Evolutionary conservation across 225 moss, liverwort and hornwort genomes (phyloP).

Genomic region (Neckera pumila): DNA sequence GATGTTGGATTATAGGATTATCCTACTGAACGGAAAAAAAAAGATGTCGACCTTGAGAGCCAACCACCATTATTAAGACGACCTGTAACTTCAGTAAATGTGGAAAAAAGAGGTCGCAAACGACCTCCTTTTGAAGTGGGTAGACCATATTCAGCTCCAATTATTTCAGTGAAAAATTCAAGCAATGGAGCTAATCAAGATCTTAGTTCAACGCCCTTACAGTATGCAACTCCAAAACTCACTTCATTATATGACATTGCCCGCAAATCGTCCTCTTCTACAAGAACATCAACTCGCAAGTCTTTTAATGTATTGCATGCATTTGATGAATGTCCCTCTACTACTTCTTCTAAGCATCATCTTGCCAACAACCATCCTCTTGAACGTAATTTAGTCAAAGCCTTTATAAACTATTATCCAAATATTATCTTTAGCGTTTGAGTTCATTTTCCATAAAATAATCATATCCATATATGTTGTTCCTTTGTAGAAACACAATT

Average conservation of each 20-base stretch:
- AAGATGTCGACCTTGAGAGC: conserved; percentile 28
- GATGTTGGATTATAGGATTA: background rate
- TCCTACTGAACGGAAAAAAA: conserved; percentile 53
- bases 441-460: background rate
- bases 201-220: conserved; percentile 28
- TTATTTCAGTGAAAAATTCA: background rate
- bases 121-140: background rate
- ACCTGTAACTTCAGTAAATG: conserved; percentile 13
- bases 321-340: background rate
- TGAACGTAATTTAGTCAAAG: background rate
- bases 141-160: conserved; percentile 41
- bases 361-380: background rate
- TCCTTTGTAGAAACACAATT: background rate
- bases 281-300: background rate
- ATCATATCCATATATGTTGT: no score
- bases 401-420: background rate
- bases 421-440: background rate
- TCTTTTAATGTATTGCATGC: background rate
- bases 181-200: background rate
- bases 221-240: conserved; percentile 50
- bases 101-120: background rate
- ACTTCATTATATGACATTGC: conserved; percentile 49
- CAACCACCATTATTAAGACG: conserved; percentile 56
- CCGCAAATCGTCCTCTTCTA: background rate
- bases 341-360: background rate